Evolutionary conservation across 257 asterid species (phyloP).

Genomic region (Solanum stenotomum): DNA sequence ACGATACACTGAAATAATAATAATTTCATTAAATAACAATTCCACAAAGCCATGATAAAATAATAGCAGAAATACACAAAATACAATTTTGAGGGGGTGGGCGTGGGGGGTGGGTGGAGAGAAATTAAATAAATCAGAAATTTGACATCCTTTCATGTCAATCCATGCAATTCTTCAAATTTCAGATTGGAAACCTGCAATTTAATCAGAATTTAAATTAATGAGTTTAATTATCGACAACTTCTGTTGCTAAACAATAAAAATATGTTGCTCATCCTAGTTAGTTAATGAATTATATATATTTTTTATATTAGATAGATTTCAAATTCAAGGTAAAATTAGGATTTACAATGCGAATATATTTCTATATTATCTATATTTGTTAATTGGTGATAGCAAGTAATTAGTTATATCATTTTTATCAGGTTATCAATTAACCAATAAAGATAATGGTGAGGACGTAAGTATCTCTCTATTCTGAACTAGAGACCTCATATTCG

Average conservation of each 20-base stretch:
- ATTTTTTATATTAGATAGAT: too few species aligned
- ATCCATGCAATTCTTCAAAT: constrained; percentile 4
- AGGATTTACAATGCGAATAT: not conserved
- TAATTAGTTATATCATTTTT: not conserved
- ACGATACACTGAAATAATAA: not conserved
- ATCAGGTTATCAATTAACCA: not conserved
- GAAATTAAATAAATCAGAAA: not conserved
- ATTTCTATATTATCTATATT: not conserved
- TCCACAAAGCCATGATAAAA: not conserved
- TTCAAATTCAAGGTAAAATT: not conserved
- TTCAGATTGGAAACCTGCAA: constrained; percentile 22
- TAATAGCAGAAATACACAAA: not conserved
- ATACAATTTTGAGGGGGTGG: not conserved
- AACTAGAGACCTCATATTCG: not conserved
- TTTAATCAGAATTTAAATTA: not conserved
- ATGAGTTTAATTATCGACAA: not conserved
- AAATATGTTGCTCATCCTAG: too few species aligned
- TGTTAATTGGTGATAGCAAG: not conserved
- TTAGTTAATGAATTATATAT: too few species aligned
- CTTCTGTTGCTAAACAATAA: not conserved
- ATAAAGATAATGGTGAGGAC: not conserved
- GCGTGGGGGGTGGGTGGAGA: not conserved
- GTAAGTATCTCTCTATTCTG: not conserved
- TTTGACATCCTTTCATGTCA: constrained; percentile 41
- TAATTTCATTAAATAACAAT: constrained; percentile 8